Base-by-base conservation (phyloP, 352 stramenopile species). In the Globisporangium solare region DNA sequence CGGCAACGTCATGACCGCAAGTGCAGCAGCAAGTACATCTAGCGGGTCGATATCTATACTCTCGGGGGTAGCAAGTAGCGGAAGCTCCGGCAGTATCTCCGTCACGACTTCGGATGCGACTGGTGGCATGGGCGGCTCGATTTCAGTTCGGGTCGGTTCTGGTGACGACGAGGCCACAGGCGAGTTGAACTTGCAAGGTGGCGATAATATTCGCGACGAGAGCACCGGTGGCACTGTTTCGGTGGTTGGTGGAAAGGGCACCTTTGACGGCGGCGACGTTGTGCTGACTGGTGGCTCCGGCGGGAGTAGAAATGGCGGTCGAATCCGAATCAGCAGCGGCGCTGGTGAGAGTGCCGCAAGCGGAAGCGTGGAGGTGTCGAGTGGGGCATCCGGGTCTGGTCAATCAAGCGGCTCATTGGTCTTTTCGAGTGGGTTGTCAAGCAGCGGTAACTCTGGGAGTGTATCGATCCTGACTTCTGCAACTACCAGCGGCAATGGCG, bases 321-420 rank as follows among this genome's bases (percentile, higher is more conserved):
- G n/a, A 6, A 50, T 79, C 18, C 47, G 43, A 20, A 53, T 79
- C 8, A 66, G 46, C 5, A 74, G 67, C 27, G 67, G 67, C 14
- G 56, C 41, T 7, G 68, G 70, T 6, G 49, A 45, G 18, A 58
- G 21, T 41, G 57, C 60, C 21, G 20, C 62, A 24, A 74, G 67
- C 41, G 70, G 70, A 2, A 61, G 66, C 35, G 39, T 79, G 1
- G 21, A 54, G 1, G 56, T 79, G 32, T 55, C 57, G 3, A 76
- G 56, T 41, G 60, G 58, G 8, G 54, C 40, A 3, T 49, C 61
- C 31, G 54, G 48, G 11, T 58, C 50, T 24, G 59, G 27, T 1
- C 46, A 70, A 37, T 21, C 54, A 12, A 72, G 70, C 27, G 59
- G 67, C 11, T 60, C 48, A 8, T 10, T 73, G 24, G 50, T 43